These are phyloP conservation scores for Globisporangium canariense DNA, from an alignment of 352 stramenopile species.

Conservation along the genomic window DNA sequence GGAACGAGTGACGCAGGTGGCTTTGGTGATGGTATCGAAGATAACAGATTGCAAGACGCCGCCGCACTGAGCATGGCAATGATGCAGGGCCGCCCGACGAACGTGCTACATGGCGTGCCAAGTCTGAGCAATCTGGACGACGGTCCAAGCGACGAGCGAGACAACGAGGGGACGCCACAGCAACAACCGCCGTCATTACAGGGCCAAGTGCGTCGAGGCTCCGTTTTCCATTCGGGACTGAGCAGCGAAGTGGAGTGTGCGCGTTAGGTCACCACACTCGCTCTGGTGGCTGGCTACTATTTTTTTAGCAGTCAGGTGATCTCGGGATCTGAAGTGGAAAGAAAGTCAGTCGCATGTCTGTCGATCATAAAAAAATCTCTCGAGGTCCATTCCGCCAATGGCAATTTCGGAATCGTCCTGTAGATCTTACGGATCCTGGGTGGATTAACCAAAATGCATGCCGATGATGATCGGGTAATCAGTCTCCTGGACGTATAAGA, in stretches of 20 bases:
- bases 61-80: constrained; percentile 83
- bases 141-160: background rate
- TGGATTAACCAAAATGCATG: no score
- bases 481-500: no score
- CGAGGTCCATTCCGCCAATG: no score
- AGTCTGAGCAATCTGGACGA: constrained; percentile 3
- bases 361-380: no score
- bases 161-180: background rate
- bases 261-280: no score
- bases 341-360: no score
- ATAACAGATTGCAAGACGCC: constrained; percentile 64
- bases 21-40: background rate
- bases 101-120: constrained; percentile 7
- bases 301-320: no score
- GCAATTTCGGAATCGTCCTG: no score
- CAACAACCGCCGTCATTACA: background rate
- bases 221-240: constrained; percentile 2
- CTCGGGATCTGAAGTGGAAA: no score
- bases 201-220: constrained; percentile 8
- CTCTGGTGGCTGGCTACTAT: no score
- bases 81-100: constrained; percentile 27
- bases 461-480: no score
- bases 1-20: background rate
- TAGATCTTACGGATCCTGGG: no score
- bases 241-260: background rate